phyloP scores from a whole-genome alignment of 176 grass and related monocot genomes.

The Guadua angustifolia region DNA sequence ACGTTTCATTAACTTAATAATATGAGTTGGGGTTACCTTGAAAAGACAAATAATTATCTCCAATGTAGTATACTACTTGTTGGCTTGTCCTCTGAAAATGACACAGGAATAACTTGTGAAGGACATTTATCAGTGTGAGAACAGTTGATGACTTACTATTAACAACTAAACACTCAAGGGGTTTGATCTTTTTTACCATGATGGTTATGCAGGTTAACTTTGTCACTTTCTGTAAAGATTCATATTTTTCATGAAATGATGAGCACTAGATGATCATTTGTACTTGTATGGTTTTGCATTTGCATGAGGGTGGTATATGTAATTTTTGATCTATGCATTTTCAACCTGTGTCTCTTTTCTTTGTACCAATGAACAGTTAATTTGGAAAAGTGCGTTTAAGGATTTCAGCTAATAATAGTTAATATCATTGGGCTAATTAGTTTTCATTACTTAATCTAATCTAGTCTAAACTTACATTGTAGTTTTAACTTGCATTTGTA shows the following conservation, averaged over 20 bases:
- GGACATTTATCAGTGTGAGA: not conserved
- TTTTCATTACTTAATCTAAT: not conserved
- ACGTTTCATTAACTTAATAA: conserved; percentile 12
- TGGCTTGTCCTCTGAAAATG: not conserved
- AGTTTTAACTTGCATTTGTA: not conserved
- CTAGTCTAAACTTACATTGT: not conserved
- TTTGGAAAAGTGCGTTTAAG: not conserved
- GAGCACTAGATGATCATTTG: not conserved
- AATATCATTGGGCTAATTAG: not conserved
- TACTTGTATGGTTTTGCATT: conserved; percentile 26
- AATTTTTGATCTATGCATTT: conserved; percentile 19
- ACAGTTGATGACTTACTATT: conserved; percentile 24
- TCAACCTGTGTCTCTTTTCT: not conserved
- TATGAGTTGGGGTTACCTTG: conserved; percentile 1
- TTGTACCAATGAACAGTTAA: not conserved
- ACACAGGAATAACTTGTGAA: not conserved
- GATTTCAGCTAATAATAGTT: not conserved
- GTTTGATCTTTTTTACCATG: conserved; percentile 19
- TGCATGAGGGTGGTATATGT: not conserved
- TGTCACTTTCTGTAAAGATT: not conserved
- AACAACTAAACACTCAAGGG: not conserved
- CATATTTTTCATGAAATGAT: conserved; percentile 19
- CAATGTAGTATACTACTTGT: not conserved
- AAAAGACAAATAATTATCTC: not conserved
- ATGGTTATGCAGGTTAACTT: conserved; percentile 22